Evolutionary conservation across 176 grass and related monocot genomes (phyloP), one percentile per base, ranked within the genome.

Genomic region (Miscanthus lutarioriparius): DNA sequence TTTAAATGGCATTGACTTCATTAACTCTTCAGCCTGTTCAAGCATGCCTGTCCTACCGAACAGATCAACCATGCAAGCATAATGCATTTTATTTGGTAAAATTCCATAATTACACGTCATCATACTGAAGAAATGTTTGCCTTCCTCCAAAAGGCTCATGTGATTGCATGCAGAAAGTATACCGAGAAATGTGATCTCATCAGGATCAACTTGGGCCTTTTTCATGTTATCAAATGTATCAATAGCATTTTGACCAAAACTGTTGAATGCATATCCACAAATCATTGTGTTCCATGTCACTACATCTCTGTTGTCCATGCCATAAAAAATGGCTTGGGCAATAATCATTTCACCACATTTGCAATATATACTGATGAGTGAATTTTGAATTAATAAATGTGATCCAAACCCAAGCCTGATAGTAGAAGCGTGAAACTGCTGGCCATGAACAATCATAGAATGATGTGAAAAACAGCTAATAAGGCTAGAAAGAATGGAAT

Each of bases 281-380:
- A 93, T 89, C 13, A 95, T 85, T 22, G 88, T 59, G 77, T 95
- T 95, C 93, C 93, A 92, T 81, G 93, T 86, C 58, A 95, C 90
- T 9, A 89, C 36, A 91, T 95, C 90, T 86, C 75, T 77, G 7
- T 84, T 87, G 33, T 1, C 13, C 93, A 92, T 91, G 44, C 19
- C 40, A 33, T 87, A 1, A 79, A 95, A 95, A 56, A 91, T 84
- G 39, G 47, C 27, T 61, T 61, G 65, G 45, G 93, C 82, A 74
- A 70, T 30, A 20, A 75, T 33, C 86, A 87, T 81, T 83, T 92
- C 86, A 3, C 90, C 88, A 84, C 82, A 92, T 82, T 90, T 95
- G 83, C 85, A 84, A n/a, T 92, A 95, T 28, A 95, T 63, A 37
- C 74, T 86, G 72, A 95, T 84, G 25, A 95, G 88, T 74, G 93